Base-by-base conservation (phyloP, 208 protist species). In the Leishmania tropica region DNA sequence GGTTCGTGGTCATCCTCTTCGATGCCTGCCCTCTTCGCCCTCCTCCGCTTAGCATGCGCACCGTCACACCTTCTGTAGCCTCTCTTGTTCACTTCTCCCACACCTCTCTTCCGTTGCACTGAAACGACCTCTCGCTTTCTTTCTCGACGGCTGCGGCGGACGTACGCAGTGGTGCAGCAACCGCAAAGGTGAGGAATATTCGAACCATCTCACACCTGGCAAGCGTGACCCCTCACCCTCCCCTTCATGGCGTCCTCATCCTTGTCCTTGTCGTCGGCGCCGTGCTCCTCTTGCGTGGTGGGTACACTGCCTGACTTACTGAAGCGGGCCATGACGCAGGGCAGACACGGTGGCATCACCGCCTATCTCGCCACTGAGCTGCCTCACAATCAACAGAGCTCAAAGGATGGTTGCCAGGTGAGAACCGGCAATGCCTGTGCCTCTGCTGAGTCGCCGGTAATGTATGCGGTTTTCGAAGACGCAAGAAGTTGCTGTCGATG, bases 381-480 rank as follows among this genome's bases (percentile, higher is more conserved):
- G 42, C 76, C 76, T n/a, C 28, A 15, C 24, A 31, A n/a, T 62
- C 53, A 31, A 42, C 47, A 31, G 51, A 11, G 42, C 73, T 54
- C 31, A 15, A 56, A 56, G 31, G 51, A 28, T 28, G 35, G n/a
- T 62, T 21, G 48, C 13, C 3, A 24, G 51, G 51, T 1, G 73
- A n/a, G 8, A 31, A 19, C 37, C 40, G 40, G 53, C 10, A 54
- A 40, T 67, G 56, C 21, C n/a, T 11, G 4, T 67, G 21, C 56
- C 28, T 71, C n/a, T 73, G 37, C 64, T 28, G 54, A 19, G 35
- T 31, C 40, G 31, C n/a, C 3, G 10, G 37, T 24, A 74, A 53
- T 1, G 60, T 80, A 68, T 56, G 76, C 76, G n/a, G 64, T 80
- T 6, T 80, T 80, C 35, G 62, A 72, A n/a, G 76, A 80, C 19